Conservation (phyloP, 495 filamentous ascomycete species). For the Penicillium salamii region DNA sequence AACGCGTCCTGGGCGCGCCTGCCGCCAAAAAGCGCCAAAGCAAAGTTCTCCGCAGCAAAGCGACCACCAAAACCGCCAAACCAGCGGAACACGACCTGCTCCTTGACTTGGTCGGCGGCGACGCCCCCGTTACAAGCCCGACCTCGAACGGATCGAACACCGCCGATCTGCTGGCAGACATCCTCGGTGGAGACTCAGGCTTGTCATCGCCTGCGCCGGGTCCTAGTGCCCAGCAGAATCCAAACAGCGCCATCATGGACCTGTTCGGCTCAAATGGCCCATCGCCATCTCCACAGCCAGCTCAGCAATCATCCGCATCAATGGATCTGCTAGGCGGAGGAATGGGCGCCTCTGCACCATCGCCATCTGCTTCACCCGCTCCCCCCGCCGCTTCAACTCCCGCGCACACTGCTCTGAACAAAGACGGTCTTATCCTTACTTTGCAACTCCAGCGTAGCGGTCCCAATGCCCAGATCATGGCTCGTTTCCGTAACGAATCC, state of each 20-base stretch:
- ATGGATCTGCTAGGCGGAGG: slow-evolving; percentile 47
- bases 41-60: slow-evolving; percentile 66
- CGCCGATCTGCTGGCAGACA: slow-evolving; percentile 84
- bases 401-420: slow-evolving; percentile 73
- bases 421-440: slow-evolving; percentile 76
- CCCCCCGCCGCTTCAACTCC: slow-evolving; percentile 37
- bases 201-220: slow-evolving; percentile 54
- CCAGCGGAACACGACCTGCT: slow-evolving; percentile 87
- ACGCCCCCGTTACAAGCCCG: slow-evolving; percentile 49
- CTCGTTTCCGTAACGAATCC: slow-evolving; percentile 76
- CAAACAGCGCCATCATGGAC: slow-evolving; percentile 82
- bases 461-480: slow-evolving; percentile 67
- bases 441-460: slow-evolving; percentile 79
- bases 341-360: slow-evolving; percentile 42
- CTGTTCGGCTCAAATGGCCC: slow-evolving; percentile 56
- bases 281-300: slow-evolving; percentile 35
- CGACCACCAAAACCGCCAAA: slow-evolving; percentile 72
- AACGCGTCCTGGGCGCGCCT: slow-evolving; percentile 82
- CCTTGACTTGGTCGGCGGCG: slow-evolving; percentile 91
- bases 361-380: slow-evolving; percentile 34
- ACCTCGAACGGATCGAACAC: slow-evolving; percentile 70
- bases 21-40: slow-evolving; percentile 72
- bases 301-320: slow-evolving; percentile 40
- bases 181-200: slow-evolving; percentile 54
- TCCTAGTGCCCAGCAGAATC: slow-evolving; percentile 44